Base-by-base conservation (phyloP, 208 protist species). In the Crithidia brevicula region DNA sequence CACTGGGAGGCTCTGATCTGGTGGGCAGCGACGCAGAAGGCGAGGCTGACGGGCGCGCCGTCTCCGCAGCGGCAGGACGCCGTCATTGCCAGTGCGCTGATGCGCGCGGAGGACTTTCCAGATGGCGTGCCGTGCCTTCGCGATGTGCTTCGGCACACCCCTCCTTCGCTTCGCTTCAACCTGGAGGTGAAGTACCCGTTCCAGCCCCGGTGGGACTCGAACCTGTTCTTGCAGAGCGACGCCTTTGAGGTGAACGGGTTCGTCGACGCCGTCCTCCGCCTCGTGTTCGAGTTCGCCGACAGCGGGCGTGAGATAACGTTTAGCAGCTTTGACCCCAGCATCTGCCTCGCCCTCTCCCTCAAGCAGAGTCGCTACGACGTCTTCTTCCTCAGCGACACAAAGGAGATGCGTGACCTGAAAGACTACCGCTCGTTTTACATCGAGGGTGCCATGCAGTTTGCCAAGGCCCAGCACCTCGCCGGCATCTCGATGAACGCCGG, bases 321-420 rank as follows among this genome's bases (percentile, higher is more conserved):
- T 59, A 88, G 83, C 71, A 94, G 88, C 59, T 94, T 94, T 50
- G 88, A 94, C 63, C 85, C 88, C 0, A 85, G 91, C 52, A 70
- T 91, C 28, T 94, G 88, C 46, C 54, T 94, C 33, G 88, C 85
- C 46, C 54, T 94, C 18, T 53, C 79, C 38, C 43, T 81, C 31
- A 94, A 94, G 64, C 88, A 94, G 74, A 85, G 84, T 40, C 88
- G 88, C 40, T 94, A 86, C 73, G 77, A 91, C 57, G 88, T 94
- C 10, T 71, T 94, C n/a, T 94, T 88, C 49, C 67, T 94, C 28
- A 80, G 76, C 52, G 88, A 91, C 50, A 89, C 88, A 15, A 74
- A 84, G 46, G 79, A 88, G 81, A 49, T 62, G 36, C 69, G 78
- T 11, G 88, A 94, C 72, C 62, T 91, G 50, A 94, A 94, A 57